A percentile compares a stretch with the other conserved stretches of the same genome.
Conservation (phyloP, 805 yeast genomes). For the Ogataea haglerorum region DNA sequence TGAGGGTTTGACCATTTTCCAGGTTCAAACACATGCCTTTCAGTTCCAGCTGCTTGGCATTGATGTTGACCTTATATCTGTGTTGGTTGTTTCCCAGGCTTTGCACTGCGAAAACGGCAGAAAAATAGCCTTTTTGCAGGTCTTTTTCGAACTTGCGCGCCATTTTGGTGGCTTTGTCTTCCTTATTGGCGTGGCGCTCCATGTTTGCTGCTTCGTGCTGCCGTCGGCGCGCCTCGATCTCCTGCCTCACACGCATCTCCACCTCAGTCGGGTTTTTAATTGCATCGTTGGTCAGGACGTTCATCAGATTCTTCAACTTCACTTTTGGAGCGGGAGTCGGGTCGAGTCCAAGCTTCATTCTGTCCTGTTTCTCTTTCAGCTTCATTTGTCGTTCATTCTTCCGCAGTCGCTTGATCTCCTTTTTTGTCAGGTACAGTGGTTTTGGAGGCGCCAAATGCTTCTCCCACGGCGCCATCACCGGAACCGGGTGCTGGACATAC, state of each 20-base stretch:
- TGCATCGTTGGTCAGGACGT: conserved; percentile 79
- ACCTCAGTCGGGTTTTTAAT: conserved; percentile 86
- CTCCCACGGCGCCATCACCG: conserved; percentile 59
- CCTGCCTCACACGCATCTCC: conserved; percentile 66
- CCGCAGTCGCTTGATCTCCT: conserved; percentile 71
- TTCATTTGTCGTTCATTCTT: conserved; percentile 61
- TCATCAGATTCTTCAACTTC: conserved; percentile 79
- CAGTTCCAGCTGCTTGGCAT: conserved; percentile 69
- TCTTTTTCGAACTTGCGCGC: conserved; percentile 46
- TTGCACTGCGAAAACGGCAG: conserved; percentile 58
- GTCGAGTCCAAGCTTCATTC: conserved; percentile 74
- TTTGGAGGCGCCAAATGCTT: conserved; percentile 37
- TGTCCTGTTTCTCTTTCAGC: conserved; percentile 70
- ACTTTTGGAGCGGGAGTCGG: conserved; percentile 91
- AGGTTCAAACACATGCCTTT: conserved; percentile 58
- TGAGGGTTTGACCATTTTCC: conserved; percentile 46
- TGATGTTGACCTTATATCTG: conserved; percentile 69
- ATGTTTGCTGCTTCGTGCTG: conserved; percentile 61
- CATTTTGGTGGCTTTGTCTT: conserved; percentile 51
- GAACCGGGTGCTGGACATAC: conserved; percentile 83
- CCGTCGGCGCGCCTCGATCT: conserved; percentile 58
- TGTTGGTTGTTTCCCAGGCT: conserved; percentile 62
- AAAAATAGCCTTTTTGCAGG: conserved; percentile 45
- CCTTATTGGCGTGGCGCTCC: conserved; percentile 57
- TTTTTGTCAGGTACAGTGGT: conserved; percentile 65